Evolutionary conservation across 2,329 filamentous ascomycete genomes (phyloP), one percentile per base, ranked within the genome.

Genomic region (Clonostachys chloroleuca): DNA sequence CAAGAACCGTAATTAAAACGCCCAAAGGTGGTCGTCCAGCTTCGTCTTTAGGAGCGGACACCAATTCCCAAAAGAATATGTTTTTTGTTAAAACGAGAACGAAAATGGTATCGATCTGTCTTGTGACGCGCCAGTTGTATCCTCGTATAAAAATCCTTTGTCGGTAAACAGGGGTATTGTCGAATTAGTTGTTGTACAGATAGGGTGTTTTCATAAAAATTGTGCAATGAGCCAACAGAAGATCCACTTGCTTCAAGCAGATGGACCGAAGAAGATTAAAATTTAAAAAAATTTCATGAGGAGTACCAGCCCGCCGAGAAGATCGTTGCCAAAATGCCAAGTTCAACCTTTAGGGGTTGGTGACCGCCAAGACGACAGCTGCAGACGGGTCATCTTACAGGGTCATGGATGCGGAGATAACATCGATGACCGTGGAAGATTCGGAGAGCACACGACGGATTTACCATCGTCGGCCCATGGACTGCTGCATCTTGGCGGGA

Each of bases 401-500:
- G 58, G 63, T 59, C 62, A 57, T n/a, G 17, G 57, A 57, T 59
- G 61, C 65, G 66, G 30, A 36, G n/a, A 39, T 35, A n/a, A 17
- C 60, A 51, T 39, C 36, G 56, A 51, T 47, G 53, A 56, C 60
- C 58, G 66, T 61, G 59, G 64, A 59, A 64, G 62, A 61, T 50
- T 54, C 56, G 59, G 56, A 59, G 59, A 54, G 54, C 44, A 43
- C 47, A 30, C 17, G 44, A 48, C 36, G 46, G 40, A 45, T 49
- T 66, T 81, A 82, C 79, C 79, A 83, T 54, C 76, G 73, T 52
- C 75, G 70, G 48, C 66, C 67, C 53, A 80, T 69, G 46, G 66
- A 58, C 59, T 80, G 77, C 61, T 80, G 78, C 74, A 84, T 77
- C 63, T 80, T 74, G 62, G 73, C 73, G 52, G 82, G 82, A 41